Percentiles rank a stretch among this genome's conserved stretches.
Conservation (phyloP, 805 yeast genomes). For the Trichomonascus vanleenenianus region DNA sequence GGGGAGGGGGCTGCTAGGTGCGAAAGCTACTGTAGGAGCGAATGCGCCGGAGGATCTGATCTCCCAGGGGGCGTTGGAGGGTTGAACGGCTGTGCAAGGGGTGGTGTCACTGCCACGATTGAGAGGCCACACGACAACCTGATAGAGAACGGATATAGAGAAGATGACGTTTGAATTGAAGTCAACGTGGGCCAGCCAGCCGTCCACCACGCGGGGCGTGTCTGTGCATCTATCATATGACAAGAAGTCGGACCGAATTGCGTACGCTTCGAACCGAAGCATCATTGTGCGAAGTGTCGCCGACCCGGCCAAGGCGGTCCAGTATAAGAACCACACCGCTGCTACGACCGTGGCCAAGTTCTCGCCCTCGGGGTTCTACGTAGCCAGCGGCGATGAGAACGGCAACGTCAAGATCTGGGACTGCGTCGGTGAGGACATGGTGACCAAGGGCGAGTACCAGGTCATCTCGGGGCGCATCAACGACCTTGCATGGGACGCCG, state of each 20-base stretch:
- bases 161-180: constrained; percentile 6
- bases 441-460: constrained; percentile 71
- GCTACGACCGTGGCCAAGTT: constrained; percentile 78
- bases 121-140: neutral
- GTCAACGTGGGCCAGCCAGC: constrained; percentile 63
- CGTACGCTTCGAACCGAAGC: constrained; percentile 76
- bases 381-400: constrained; percentile 88
- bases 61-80: too few relatives aligned
- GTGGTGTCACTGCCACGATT: neutral
- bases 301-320: constrained; percentile 45
- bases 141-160: too few relatives aligned
- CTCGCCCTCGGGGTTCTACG: constrained; percentile 81
- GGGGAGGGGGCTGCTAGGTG: too few relatives aligned
- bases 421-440: constrained; percentile 42
- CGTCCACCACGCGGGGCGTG: constrained; percentile 64
- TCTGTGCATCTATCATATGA: constrained; percentile 74
- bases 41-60: too few relatives aligned
- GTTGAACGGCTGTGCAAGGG: neutral
- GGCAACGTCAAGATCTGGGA: constrained; percentile 92
- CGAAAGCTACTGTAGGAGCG: too few relatives aligned
- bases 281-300: constrained; percentile 62
- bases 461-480: constrained; percentile 74
- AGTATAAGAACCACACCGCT: constrained; percentile 64
- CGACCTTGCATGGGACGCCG: constrained; percentile 89
- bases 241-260: constrained; percentile 56